Percentiles rank a stretch among this genome's conserved stretches.
phyloP scores from a whole-genome alignment of 768 basidiomycete species.

The Rhizopogon vulgaris region DNA sequence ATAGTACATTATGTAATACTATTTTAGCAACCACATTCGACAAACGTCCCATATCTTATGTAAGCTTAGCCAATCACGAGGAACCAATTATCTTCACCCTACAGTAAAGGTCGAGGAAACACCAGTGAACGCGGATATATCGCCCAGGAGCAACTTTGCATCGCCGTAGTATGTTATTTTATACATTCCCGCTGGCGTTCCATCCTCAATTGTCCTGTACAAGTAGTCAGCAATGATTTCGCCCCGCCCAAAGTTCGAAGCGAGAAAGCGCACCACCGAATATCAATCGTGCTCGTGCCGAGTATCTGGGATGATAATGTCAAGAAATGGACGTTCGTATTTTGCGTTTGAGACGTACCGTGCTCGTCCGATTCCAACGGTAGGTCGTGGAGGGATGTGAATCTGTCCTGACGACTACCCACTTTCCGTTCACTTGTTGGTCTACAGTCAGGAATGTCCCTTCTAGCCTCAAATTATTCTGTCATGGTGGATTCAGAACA shows the following conservation, averaged over 20 bases:
- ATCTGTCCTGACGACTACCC: slow-evolving; percentile 60
- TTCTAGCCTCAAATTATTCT: slow-evolving; percentile 77
- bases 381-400: slow-evolving; percentile 75
- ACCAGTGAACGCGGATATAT: slow-evolving; percentile 57
- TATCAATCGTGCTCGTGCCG: slow-evolving; percentile 57
- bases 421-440: slow-evolving; percentile 38
- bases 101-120: slow-evolving; percentile 59
- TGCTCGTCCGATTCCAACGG: slow-evolving; percentile 55
- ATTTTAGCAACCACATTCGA: no score
- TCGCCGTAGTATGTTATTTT: slow-evolving; percentile 70
- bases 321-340: background rate
- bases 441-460: slow-evolving; percentile 69
- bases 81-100: no score
- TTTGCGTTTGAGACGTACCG: slow-evolving; percentile 28
- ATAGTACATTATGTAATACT: no score
- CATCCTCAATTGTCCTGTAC: slow-evolving; percentile 56
- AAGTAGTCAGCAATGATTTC: background rate
- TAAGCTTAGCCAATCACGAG: no score
- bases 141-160: slow-evolving; percentile 62
- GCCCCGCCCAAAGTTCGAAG: background rate
- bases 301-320: slow-evolving; percentile 33
- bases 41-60: no score
- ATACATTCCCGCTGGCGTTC: slow-evolving; percentile 65
- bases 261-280: slow-evolving; percentile 49
- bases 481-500: background rate